Evolutionary conservation across 1,139 yeast species (phyloP).

Genomic region (Sugiyamaella grinbergsii): DNA sequence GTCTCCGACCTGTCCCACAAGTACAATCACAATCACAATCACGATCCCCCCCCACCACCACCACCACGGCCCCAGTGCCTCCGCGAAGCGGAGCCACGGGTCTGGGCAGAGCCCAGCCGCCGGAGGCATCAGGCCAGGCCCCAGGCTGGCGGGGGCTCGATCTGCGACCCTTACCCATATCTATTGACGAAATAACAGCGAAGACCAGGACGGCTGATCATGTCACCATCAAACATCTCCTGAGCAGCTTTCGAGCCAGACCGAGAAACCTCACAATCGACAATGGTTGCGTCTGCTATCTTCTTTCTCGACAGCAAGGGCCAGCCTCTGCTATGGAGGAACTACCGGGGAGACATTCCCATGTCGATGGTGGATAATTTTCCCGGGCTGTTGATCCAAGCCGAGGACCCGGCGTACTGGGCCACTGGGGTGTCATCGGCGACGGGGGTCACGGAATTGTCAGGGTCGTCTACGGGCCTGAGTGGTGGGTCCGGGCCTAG

Average conservation of each 20-base stretch:
- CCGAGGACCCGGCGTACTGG: constrained; percentile 51
- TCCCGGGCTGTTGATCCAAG: constrained; percentile 70
- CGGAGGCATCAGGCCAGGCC: too few relatives aligned
- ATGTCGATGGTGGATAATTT: constrained; percentile 77
- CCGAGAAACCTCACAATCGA: neutral
- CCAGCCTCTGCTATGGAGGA: constrained; percentile 81
- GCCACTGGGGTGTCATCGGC: constrained; percentile 2
- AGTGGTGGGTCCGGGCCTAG: constrained; percentile 13
- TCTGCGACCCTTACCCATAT: constrained; percentile 8
- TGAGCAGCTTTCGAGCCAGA: too few relatives aligned
- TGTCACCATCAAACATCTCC: too few relatives aligned
- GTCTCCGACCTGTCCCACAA: too few relatives aligned
- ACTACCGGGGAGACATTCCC: constrained; percentile 92
- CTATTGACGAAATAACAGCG: neutral
- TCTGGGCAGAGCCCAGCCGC: neutral
- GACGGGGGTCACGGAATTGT: neutral
- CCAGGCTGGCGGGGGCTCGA: neutral
- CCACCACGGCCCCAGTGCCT: neutral
- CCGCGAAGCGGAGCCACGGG: constrained; percentile 6
- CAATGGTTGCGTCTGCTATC: constrained; percentile 57
- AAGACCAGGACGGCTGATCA: neutral
- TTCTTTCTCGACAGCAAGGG: constrained; percentile 91
- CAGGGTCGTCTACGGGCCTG: constrained; percentile 1
- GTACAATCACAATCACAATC: too few relatives aligned
- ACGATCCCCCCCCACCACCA: too few relatives aligned